Conservation (phyloP, 108 stramenopile species). For the Cylindrotheca closterium region DNA sequence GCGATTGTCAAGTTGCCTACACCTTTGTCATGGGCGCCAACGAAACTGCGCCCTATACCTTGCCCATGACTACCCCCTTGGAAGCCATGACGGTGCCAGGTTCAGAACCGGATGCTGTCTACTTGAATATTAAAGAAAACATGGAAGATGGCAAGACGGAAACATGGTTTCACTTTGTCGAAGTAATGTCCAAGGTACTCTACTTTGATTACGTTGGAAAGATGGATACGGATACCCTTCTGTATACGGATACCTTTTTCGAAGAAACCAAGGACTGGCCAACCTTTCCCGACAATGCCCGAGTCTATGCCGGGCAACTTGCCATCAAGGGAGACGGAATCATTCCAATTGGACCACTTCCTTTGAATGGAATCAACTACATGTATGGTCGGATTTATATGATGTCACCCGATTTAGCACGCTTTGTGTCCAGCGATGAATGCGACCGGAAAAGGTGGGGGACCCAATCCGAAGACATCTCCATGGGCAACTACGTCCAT, state of each 20-base stretch:
- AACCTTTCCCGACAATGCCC: constrained; percentile 16
- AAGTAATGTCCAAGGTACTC: constrained; percentile 14
- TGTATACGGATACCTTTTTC: constrained; percentile 28
- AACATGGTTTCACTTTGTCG: constrained; percentile 40
- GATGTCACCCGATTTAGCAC: constrained; percentile 18
- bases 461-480: constrained; percentile 6
- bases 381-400: constrained; percentile 14
- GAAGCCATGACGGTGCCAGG: neutral
- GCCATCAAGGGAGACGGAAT: neutral
- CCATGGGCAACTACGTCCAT: constrained; percentile 15
- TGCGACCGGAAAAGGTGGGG: constrained; percentile 9
- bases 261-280: neutral
- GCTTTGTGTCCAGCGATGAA: constrained; percentile 2
- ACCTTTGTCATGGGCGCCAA: constrained; percentile 38
- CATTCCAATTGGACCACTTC: neutral
- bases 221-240: constrained; percentile 33
- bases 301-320: constrained; percentile 4
- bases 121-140: constrained; percentile 48
- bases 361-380: constrained; percentile 21
- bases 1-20: constrained; percentile 33
- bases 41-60: constrained; percentile 2
- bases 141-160: constrained; percentile 42
- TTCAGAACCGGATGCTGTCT: constrained; percentile 24
- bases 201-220: constrained; percentile 43
- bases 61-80: constrained; percentile 6